Evolutionary conservation across 139 green algal genomes (phyloP).

Genomic region (Chlamydomonas incerta): DNA sequence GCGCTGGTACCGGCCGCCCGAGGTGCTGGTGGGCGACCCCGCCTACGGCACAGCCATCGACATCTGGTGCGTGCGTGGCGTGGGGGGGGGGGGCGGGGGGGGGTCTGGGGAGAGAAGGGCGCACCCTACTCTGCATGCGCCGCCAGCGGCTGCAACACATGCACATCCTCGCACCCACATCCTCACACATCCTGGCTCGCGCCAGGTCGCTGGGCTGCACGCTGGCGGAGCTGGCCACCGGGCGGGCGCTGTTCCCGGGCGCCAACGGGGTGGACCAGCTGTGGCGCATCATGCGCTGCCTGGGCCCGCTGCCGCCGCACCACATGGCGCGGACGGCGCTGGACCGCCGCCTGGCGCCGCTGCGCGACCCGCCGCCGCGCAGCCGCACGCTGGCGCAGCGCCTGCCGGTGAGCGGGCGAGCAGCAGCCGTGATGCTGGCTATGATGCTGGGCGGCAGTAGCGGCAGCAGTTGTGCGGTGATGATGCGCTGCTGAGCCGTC

Average conservation of each 20-base stretch:
- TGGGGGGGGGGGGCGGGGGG: too few relatives aligned
- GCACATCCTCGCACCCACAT: too few relatives aligned
- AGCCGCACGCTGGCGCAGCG: neutral
- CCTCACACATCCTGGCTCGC: too few relatives aligned
- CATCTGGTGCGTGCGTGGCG: constrained; percentile 34
- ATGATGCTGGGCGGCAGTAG: neutral
- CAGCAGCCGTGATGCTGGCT: too few relatives aligned
- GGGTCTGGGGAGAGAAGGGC: too few relatives aligned
- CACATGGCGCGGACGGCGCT: constrained; percentile 47
- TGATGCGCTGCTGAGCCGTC: too few relatives aligned
- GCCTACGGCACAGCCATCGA: constrained; percentile 61
- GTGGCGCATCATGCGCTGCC: constrained; percentile 72
- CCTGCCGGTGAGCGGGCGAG: constrained; percentile 3
- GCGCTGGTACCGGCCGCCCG: neutral
- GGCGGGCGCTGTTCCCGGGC: constrained; percentile 76
- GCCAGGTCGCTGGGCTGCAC: constrained; percentile 68
- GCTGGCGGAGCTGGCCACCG: constrained; percentile 77
- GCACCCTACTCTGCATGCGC: too few relatives aligned
- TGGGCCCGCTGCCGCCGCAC: constrained; percentile 57
- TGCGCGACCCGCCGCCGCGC: neutral
- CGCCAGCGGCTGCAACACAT: too few relatives aligned
- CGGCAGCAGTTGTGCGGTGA: neutral
- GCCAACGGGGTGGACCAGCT: constrained; percentile 77
- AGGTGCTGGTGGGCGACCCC: constrained; percentile 79
- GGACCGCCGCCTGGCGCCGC: neutral